Evolutionary conservation across 495 filamentous ascomycete genomes (phyloP).

Genomic region (Chaetomidium leptoderma): DNA sequence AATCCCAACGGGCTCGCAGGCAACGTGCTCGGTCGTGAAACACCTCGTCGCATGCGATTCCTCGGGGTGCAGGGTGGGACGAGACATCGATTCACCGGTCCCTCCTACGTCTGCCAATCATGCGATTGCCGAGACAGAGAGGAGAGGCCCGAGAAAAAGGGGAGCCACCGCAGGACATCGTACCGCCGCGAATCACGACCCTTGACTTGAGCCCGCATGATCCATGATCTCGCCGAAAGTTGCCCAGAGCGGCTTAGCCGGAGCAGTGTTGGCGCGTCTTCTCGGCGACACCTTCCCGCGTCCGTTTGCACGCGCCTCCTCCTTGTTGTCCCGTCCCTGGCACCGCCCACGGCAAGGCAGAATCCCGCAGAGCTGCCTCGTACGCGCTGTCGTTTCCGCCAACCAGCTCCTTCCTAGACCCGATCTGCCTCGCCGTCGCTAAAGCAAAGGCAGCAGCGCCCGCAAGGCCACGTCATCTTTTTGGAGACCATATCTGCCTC

Average conservation of each 20-base stretch:
- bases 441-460: slow-evolving; percentile 19
- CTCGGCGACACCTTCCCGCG: neutral
- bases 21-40: slow-evolving; percentile 13
- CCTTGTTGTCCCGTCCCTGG: too few species aligned
- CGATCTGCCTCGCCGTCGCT: slow-evolving; percentile 16
- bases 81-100: slow-evolving; percentile 15
- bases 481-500: slow-evolving; percentile 6
- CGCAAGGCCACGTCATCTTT: slow-evolving; percentile 18
- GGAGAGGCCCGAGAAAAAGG: neutral
- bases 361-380: too few species aligned
- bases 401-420: slow-evolving; percentile 3
- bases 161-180: too few species aligned
- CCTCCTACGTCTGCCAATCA: slow-evolving; percentile 21
- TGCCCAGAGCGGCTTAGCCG: neutral
- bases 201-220: neutral
- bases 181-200: slow-evolving; percentile 10
- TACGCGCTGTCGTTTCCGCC: slow-evolving; percentile 8
- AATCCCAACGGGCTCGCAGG: neutral
- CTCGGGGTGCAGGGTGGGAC: neutral
- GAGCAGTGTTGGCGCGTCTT: slow-evolving; percentile 6
- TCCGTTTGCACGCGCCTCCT: slow-evolving; percentile 11
- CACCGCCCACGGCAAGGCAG: slow-evolving; percentile 17
- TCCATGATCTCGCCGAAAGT: neutral
- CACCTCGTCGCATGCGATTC: neutral
- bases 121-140: slow-evolving; percentile 19